A percentile compares a stretch with the other conserved stretches of the same genome.
phyloP scores from a whole-genome alignment of 2,329 filamentous ascomycete species.

The Alternaria panax region DNA sequence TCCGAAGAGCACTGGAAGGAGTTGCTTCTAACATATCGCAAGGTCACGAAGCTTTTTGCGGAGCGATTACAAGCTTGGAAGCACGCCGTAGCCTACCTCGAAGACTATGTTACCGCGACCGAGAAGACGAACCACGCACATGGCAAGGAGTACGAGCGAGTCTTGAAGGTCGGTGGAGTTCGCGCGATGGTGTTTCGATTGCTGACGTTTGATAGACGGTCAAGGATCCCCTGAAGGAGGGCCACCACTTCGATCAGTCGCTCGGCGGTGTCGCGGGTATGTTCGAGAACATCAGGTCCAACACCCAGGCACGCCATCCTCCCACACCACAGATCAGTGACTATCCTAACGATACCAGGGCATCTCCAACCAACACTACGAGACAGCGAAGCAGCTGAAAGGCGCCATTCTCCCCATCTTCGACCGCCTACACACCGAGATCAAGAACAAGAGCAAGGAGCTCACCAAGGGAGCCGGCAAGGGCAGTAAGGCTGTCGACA shows the following conservation, averaged over 20 bases:
- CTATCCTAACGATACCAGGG: slow-evolving; percentile 59
- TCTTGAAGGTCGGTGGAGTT: slow-evolving; percentile 72
- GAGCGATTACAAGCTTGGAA: slow-evolving; percentile 96
- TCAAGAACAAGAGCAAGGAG: slow-evolving; percentile 96
- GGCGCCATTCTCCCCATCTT: slow-evolving; percentile 85
- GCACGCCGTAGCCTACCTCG: slow-evolving; percentile 87
- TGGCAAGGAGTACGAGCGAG: slow-evolving; percentile 93
- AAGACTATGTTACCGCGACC: slow-evolving; percentile 85
- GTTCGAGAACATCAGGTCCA: slow-evolving; percentile 92
- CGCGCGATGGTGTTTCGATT: neutral
- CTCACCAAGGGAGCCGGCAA: slow-evolving; percentile 81
- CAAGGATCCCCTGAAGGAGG: slow-evolving; percentile 83
- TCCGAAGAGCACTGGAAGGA: rapidly evolving
- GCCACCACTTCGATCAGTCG: slow-evolving; percentile 89
- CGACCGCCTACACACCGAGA: slow-evolving; percentile 90
- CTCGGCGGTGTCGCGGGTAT: slow-evolving; percentile 87
- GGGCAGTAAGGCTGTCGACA: slow-evolving; percentile 88
- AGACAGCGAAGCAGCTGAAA: slow-evolving; percentile 91
- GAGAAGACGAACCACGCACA: slow-evolving; percentile 87
- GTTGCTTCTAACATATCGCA: slow-evolving; percentile 2
- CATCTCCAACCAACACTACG: slow-evolving; percentile 84
- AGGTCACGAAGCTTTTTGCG: slow-evolving; percentile 69
- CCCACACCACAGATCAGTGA: rapidly evolving
- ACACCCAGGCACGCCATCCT: slow-evolving; percentile 70
- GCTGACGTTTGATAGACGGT: slow-evolving; percentile 69